phyloP scores from a whole-genome alignment of 2,329 filamentous ascomycete species.

The Karstenula rhodostoma region DNA sequence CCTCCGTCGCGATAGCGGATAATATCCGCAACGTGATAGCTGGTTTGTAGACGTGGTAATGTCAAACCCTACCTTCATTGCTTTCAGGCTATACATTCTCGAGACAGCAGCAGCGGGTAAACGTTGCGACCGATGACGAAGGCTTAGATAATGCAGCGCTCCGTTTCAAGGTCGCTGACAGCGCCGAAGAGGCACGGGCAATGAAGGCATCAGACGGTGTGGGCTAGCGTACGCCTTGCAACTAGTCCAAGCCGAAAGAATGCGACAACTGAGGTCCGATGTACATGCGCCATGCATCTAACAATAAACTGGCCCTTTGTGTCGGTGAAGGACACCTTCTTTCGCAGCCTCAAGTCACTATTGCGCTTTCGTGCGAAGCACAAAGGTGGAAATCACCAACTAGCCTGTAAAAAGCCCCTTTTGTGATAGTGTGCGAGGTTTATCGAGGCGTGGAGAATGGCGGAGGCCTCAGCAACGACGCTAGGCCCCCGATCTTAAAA shows the following conservation, averaged over 20 bases:
- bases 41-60: neutral
- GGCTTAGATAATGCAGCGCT: neutral
- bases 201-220: neutral
- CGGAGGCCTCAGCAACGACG: neutral
- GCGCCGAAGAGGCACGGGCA: neutral
- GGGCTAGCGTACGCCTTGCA: neutral
- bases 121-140: neutral
- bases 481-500: slow-evolving; percentile 10
- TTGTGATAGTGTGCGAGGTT: neutral
- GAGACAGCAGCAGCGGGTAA: neutral
- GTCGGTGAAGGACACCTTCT: neutral
- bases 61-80: neutral
- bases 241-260: neutral
- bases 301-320: neutral
- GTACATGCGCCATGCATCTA: neutral
- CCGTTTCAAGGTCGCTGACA: neutral
- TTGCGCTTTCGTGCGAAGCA: neutral
- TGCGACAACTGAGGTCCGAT: neutral
- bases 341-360: neutral
- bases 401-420: neutral
- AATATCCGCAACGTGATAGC: neutral
- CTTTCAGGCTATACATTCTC: neutral
- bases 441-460: neutral
- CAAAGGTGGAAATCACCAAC: neutral
- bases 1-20: neutral